Evolutionary conservation across 2,329 filamentous ascomycete genomes (phyloP).

Genomic region (Aspergillus sp.): DNA sequence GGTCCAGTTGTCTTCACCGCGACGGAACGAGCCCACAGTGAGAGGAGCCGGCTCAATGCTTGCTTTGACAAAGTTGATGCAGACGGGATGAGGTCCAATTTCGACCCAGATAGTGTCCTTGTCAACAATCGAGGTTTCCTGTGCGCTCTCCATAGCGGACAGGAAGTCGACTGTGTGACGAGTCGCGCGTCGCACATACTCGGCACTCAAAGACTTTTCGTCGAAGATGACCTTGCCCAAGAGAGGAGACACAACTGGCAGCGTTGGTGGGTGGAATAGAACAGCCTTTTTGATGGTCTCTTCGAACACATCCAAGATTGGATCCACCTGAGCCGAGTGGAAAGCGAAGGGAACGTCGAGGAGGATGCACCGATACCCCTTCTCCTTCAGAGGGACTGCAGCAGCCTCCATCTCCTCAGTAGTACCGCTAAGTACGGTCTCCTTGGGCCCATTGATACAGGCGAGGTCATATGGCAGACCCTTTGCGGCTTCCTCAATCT

Average conservation of each 20-base stretch:
- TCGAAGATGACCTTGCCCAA: conserved; percentile 54
- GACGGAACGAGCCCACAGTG: conserved; percentile 57
- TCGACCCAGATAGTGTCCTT: conserved; percentile 68
- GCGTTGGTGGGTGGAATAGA: conserved; percentile 52
- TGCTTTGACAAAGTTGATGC: conserved; percentile 63
- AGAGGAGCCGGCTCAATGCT: conserved; percentile 53
- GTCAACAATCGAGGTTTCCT: conserved; percentile 45
- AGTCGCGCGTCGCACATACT: conserved; percentile 61
- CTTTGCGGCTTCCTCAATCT: conserved; percentile 36
- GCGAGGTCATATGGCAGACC: conserved; percentile 49
- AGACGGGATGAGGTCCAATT: conserved; percentile 69
- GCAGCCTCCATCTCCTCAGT: conserved; percentile 56
- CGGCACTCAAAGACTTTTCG: conserved; percentile 52
- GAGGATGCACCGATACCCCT: conserved; percentile 57
- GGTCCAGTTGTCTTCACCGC: conserved; percentile 60
- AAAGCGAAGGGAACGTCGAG: conserved; percentile 63
- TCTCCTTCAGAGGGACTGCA: conserved; percentile 43
- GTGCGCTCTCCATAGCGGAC: conserved; percentile 57
- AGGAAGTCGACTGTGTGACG: conserved; percentile 67
- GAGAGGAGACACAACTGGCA: conserved; percentile 66
- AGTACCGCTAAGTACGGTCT: conserved; percentile 66
- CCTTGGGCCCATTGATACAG: conserved; percentile 70
- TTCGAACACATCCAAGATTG: conserved; percentile 10
- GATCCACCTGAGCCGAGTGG: conserved; percentile 14
- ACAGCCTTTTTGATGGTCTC: conserved; percentile 29